Evolutionary conservation across 768 basidiomycete genomes (phyloP).

Genomic region (Lactifluus volemus): DNA sequence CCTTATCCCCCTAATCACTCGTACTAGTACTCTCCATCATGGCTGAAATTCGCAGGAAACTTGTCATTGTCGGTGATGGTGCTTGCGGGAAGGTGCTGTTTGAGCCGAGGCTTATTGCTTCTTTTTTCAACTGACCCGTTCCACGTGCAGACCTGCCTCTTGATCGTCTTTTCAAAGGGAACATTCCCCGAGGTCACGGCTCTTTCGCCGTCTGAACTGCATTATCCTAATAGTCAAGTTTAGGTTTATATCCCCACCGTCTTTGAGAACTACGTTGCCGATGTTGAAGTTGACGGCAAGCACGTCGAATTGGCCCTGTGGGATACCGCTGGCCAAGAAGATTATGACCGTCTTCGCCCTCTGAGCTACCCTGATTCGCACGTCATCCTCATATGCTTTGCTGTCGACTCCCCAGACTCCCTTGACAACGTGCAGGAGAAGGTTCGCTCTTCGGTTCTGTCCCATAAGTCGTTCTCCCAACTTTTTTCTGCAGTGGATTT

Average conservation of each 20-base stretch:
- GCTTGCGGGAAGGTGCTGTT: constrained; percentile 80
- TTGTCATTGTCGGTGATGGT: constrained; percentile 98
- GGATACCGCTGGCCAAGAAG: constrained; percentile 99
- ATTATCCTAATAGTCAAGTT: background rate
- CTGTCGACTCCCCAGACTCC: constrained; percentile 95
- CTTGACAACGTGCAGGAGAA: constrained; percentile 99
- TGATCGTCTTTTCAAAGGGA: constrained; percentile 95
- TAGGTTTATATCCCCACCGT: constrained; percentile 99
- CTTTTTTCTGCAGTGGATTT: constrained; percentile 70
- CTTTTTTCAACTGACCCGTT: background rate
- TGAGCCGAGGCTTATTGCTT: background rate
- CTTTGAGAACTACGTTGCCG: constrained; percentile 99
- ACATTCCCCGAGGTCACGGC: constrained; percentile 82
- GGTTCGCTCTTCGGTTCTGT: constrained; percentile 36
- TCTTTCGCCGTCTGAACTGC: background rate
- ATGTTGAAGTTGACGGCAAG: constrained; percentile 97
- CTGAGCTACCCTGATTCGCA: constrained; percentile 99
- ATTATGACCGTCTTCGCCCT: constrained; percentile 97
- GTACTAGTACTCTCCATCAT: constrained; percentile 33
- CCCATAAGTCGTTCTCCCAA: background rate
- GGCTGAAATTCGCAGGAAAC: constrained; percentile 97
- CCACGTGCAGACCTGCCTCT: constrained; percentile 30
- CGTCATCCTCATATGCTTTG: constrained; percentile 98
- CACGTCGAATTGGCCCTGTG: constrained; percentile 97
- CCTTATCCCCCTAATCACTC: constrained; percentile 10